These are phyloP conservation scores for Carex pumila DNA, from an alignment of 176 grass and related monocot species.

Conservation along the genomic window DNA sequence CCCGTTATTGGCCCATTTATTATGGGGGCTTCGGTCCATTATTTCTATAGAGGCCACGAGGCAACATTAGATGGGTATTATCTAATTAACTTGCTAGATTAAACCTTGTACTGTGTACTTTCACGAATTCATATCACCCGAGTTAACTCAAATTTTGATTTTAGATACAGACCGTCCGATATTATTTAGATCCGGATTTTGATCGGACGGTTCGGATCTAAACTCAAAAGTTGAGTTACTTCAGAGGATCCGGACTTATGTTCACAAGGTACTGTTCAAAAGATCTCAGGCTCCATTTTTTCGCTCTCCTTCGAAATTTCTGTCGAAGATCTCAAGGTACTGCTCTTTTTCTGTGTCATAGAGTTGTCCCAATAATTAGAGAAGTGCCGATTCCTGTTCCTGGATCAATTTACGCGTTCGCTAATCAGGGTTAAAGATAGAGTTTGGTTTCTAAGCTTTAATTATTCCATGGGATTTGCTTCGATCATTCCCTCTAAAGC, in stretches of 20 bases:
- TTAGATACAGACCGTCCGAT: too few species aligned
- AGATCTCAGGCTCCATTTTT: background rate
- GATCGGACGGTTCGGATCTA: too few species aligned
- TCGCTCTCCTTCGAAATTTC: background rate
- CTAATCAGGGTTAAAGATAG: background rate
- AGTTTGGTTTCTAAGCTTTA: background rate
- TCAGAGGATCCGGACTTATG: too few species aligned
- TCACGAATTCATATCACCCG: background rate
- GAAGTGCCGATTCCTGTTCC: background rate
- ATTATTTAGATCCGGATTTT: too few species aligned
- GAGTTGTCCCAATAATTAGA: background rate
- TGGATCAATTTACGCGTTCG: background rate
- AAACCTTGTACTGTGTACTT: background rate
- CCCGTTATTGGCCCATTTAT: background rate
- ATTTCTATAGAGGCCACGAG: background rate
- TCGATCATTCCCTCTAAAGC: background rate
- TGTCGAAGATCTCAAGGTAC: background rate
- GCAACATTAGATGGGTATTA: too few species aligned
- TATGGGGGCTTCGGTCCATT: background rate
- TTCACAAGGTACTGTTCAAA: background rate
- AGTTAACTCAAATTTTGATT: too few species aligned
- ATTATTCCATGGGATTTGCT: background rate
- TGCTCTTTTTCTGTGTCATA: background rate
- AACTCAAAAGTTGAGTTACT: too few species aligned
- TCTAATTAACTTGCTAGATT: too few species aligned